Base-by-base conservation (phyloP, 495 filamentous ascomycete genomes). In the Entonaema liquescens region DNA sequence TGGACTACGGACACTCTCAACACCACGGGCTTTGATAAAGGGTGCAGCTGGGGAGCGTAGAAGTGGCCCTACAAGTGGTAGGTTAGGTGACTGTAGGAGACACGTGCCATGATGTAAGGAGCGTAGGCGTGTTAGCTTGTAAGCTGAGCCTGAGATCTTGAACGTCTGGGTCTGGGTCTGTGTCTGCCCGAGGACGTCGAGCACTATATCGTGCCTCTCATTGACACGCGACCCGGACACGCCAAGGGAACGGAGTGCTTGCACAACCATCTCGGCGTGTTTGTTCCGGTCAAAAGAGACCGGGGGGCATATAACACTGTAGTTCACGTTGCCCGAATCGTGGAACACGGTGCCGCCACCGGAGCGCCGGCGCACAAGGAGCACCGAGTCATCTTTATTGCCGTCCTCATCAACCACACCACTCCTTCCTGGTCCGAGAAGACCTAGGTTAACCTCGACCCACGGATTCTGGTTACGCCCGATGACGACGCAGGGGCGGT, bases 401-500 rank as follows among this genome's bases (percentile, higher is more conserved):
- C 38, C 66, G 54, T 73, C 76, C 28, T 21, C 17, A 19, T 36
- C 38, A 17, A 54, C 40, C 19, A 50, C 42, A 33, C 29, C 36
- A 23, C 59, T 61, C 2, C 19, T 36, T 11, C 50, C 19, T 5
- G 42, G 53, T 15, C 31, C 49, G 1, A 93, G 79, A 8, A 84
- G 81, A 19, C 81, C 80, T 7, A 97, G 85, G 78, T 97, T 93
- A 52, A 91, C 89, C 78, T 99, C 95, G 8, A 92, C 83, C 94
- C 94, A 99, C 40, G 95, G 95, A 77, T 99, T 99, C 77, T 99
- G 95, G 78, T 99, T 99, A 52, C 95, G 91, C 13, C 95, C 95
- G 64, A 99, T 89, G 68, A 99, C 88, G 55, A 99, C 85, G 78
- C 91, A 91, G 7, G 95, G 93, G 12, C 84, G 80, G 79, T 99